Conservation (phyloP, 441 rosid species). For the Aleurites moluccanus region DNA sequence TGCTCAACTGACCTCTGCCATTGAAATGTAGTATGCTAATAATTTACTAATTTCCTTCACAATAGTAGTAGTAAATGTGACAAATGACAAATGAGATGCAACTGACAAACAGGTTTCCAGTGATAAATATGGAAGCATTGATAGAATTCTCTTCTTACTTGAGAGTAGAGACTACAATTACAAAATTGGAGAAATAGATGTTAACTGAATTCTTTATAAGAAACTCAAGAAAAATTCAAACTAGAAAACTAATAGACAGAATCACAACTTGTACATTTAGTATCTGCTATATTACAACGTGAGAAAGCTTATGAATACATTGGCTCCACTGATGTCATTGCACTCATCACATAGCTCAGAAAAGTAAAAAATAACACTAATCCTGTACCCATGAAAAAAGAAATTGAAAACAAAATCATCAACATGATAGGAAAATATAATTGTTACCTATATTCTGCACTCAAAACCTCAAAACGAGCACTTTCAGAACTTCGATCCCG, state of each 20-base stretch:
- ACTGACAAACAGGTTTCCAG: not conserved
- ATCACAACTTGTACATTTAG: not conserved
- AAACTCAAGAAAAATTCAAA: not conserved
- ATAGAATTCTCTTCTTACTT: not conserved
- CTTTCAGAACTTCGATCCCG: slow-evolving; percentile 95
- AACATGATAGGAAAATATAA: not conserved
- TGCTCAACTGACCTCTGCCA: not conserved
- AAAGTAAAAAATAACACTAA: not conserved
- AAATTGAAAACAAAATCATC: not conserved
- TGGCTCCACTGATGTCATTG: not conserved
- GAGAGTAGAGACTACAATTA: not conserved
- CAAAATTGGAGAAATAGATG: not conserved
- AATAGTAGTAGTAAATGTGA: not conserved
- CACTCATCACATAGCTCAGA: not conserved
- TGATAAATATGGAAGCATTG: not conserved
- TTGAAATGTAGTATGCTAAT: not conserved
- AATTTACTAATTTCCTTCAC: not conserved
- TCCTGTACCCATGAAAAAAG: not conserved
- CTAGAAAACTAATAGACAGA: not conserved
- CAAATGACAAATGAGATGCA: not conserved
- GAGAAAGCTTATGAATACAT: not conserved
- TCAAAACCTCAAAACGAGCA: slow-evolving; percentile 91
- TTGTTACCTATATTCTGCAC: slow-evolving; percentile 69
- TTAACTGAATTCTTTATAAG: not conserved
- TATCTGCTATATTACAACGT: not conserved